Conservation (phyloP, 345 rosid genomes). For the thale cress (Arabidopsis thaliana) region TAIR10.1 NC_003070.9:25552001-25552500, state of each 20-base stretch:
- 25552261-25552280: not conserved
- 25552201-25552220: constrained; percentile 55
- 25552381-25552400: not conserved
- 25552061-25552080: constrained; percentile 48
- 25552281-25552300: not conserved
- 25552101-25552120: not conserved
- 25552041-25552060: constrained; percentile 44
- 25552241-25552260: not conserved
- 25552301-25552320: not conserved
- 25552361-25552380: not conserved
- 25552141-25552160: constrained; percentile 38
- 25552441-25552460: constrained; percentile 1
- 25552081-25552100: constrained; percentile 46
- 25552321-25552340: not conserved
- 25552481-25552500: not conserved
- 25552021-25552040: constrained; percentile 51
- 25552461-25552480: no score
- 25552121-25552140: constrained; percentile 6
- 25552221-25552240: constrained; percentile 49
- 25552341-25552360: not conserved
- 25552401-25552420: not conserved
- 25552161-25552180: constrained; percentile 56
- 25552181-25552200: constrained; percentile 51
- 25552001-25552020: constrained; percentile 50
- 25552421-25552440: not conserved